A percentile compares a stretch with the other conserved stretches of the same genome.
phyloP scores from a whole-genome alignment of 2,329 filamentous ascomycete genomes.

The Venturia aucupariae region DNA sequence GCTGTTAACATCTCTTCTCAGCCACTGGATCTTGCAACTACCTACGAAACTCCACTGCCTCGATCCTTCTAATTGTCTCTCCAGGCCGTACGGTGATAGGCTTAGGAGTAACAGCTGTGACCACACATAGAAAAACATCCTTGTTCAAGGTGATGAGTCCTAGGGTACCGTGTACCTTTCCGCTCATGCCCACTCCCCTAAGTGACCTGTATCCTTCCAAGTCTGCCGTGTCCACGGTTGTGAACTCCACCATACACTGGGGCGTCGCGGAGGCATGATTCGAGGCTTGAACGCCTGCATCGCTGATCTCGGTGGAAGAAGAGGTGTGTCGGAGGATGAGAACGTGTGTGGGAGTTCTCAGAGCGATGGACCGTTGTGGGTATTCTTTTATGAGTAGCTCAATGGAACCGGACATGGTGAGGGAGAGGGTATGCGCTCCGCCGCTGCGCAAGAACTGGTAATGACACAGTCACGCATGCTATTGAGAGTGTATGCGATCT shows the following conservation, averaged over 20 bases:
- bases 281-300: slow-evolving; percentile 18
- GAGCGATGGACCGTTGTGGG: slow-evolving; percentile 77
- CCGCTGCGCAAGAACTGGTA: neutral
- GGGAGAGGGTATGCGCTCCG: neutral
- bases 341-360: slow-evolving; percentile 69
- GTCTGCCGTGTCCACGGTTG: slow-evolving; percentile 53
- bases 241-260: slow-evolving; percentile 85
- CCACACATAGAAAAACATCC: slow-evolving; percentile 85
- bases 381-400: slow-evolving; percentile 78
- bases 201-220: slow-evolving; percentile 69
- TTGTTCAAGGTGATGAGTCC: slow-evolving; percentile 75
- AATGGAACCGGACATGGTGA: slow-evolving; percentile 45
- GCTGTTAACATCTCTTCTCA: neutral
- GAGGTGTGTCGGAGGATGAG: slow-evolving; percentile 65
- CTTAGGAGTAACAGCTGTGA: slow-evolving; percentile 61
- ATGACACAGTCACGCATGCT: neutral
- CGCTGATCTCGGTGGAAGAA: slow-evolving; percentile 21
- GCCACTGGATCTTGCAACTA: slow-evolving; percentile 7
- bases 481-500: neutral
- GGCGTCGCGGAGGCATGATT: slow-evolving; percentile 28
- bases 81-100: slow-evolving; percentile 78
- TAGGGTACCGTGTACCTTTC: slow-evolving; percentile 71
- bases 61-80: slow-evolving; percentile 82
- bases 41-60: slow-evolving; percentile 70
- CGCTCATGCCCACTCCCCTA: slow-evolving; percentile 43